Evolutionary conservation across 176 grass and related monocot genomes (phyloP), one percentile per base, ranked within the genome.

Genomic region (Otatea glauca): DNA sequence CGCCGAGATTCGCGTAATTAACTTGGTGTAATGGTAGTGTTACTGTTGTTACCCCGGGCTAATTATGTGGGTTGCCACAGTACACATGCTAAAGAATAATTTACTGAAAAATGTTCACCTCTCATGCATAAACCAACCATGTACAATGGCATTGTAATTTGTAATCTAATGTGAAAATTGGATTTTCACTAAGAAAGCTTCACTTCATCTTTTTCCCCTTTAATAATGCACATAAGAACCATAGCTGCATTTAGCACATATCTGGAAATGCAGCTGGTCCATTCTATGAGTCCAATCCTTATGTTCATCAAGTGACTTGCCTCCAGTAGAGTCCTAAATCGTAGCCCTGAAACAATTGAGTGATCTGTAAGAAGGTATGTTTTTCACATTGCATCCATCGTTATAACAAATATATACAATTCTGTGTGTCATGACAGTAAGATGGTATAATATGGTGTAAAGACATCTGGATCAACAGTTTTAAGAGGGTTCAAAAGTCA

Each of bases 81-180:
- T 44, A 21, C 9, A 59, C 15, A 25, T 49, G 10, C 27, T 4
- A 37, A 48, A n/a, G 23, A 37, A 45, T 7, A 11, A 9, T 15
- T 87, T 80, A 65, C 39, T 75, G 61, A 69, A 70, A 41, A 9
- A 44, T 70, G 42, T 70, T 80, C 4, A 38, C 5, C 42, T 65
- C 68, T 63, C 63, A 67, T 80, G 51, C 32, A n/a, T 74, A 84
- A 49, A 68, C 43, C 34, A 21, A 56, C n/a, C 8, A 87, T 79
- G 61, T 59, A 49, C 16, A 39, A 29, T 51, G 51, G 21, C 3
- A 38, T 18, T 18, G 8, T 70, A 60, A 20, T 75, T 80, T 16
- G 68, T 80, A 80, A 32, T 2, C 23, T 9, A 20, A 54, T 70
- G 34, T 32, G n/a, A 80, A 60, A 67, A 21, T 68, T 9, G 14